phyloP scores from a whole-genome alignment of 2,329 filamentous ascomycete species.

The Xylariomycetidae sp. region DNA sequence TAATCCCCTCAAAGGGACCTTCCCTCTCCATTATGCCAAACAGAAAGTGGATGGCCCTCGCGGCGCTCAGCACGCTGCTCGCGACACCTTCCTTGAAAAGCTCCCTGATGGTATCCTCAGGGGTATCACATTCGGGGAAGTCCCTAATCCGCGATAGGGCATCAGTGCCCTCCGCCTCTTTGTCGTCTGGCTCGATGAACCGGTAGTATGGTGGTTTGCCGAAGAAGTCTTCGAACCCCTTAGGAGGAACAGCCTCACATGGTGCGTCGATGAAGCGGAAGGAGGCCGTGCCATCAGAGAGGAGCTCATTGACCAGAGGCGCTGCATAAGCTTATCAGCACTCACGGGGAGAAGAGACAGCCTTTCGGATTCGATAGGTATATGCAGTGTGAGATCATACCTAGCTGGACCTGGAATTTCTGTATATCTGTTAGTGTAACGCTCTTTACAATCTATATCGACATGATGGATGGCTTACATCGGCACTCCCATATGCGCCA shows the following conservation, averaged over 20 bases:
- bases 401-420: slow-evolving; percentile 54
- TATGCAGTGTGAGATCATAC: slow-evolving; percentile 23
- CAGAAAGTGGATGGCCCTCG: slow-evolving; percentile 36
- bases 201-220: slow-evolving; percentile 51
- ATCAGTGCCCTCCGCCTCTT: slow-evolving; percentile 37
- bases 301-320: slow-evolving; percentile 44
- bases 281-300: slow-evolving; percentile 38
- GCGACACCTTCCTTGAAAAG: slow-evolving; percentile 38
- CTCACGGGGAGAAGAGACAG: slow-evolving; percentile 5
- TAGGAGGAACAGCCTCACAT: slow-evolving; percentile 43
- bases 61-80: slow-evolving; percentile 34
- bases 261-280: slow-evolving; percentile 51
- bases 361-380: no score
- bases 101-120: slow-evolving; percentile 53
- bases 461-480: slow-evolving; percentile 18
- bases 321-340: slow-evolving; percentile 26
- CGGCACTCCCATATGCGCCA: slow-evolving; percentile 53
- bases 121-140: slow-evolving; percentile 45
- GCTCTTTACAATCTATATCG: slow-evolving; percentile 1
- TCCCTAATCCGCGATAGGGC: slow-evolving; percentile 48
- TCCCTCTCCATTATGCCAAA: slow-evolving; percentile 27
- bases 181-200: slow-evolving; percentile 47
- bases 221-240: slow-evolving; percentile 54
- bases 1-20: slow-evolving; percentile 28
- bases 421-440: slow-evolving; percentile 21